A percentile compares a stretch with the other conserved stretches of the same genome.
phyloP scores from a whole-genome alignment of 2,329 filamentous ascomycete species.

The Blastomyces gilchristii region DNA sequence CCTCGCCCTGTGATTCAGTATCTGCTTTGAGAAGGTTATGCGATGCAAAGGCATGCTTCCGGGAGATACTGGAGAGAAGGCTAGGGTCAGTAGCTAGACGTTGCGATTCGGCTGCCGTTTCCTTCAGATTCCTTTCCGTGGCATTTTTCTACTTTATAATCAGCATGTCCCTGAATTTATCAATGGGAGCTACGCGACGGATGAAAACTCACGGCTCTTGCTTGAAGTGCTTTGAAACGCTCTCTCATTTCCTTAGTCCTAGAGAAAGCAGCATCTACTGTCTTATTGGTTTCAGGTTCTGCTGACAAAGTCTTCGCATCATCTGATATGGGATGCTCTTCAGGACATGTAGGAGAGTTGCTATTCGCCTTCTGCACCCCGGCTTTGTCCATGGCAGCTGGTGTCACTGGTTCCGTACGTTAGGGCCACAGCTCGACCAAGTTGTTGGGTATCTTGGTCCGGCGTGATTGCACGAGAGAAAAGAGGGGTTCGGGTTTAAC shows the following conservation, averaged over 20 bases:
- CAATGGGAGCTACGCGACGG: not conserved
- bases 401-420: not conserved
- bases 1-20: slow-evolving; percentile 70
- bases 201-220: slow-evolving; percentile 49
- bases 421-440: not conserved
- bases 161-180: slow-evolving; percentile 13
- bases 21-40: slow-evolving; percentile 93
- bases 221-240: slow-evolving; percentile 78
- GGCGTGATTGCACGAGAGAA: not conserved
- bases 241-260: slow-evolving; percentile 53
- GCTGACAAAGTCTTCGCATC: not conserved
- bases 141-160: slow-evolving; percentile 32
- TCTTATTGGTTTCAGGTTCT: slow-evolving; percentile 12
- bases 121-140: slow-evolving; percentile 58
- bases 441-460: not conserved
- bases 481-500: no score
- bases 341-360: not conserved
- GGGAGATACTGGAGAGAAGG: slow-evolving; percentile 66
- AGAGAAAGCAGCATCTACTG: slow-evolving; percentile 17
- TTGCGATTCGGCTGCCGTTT: slow-evolving; percentile 72
- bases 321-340: not conserved
- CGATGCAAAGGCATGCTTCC: slow-evolving; percentile 75
- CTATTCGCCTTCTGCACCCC: no score
- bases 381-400: not conserved
- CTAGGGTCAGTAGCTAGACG: slow-evolving; percentile 66